These are phyloP conservation scores for Datisca glomerata DNA, from an alignment of 306 rosid species.

Conservation along the genomic window DNA sequence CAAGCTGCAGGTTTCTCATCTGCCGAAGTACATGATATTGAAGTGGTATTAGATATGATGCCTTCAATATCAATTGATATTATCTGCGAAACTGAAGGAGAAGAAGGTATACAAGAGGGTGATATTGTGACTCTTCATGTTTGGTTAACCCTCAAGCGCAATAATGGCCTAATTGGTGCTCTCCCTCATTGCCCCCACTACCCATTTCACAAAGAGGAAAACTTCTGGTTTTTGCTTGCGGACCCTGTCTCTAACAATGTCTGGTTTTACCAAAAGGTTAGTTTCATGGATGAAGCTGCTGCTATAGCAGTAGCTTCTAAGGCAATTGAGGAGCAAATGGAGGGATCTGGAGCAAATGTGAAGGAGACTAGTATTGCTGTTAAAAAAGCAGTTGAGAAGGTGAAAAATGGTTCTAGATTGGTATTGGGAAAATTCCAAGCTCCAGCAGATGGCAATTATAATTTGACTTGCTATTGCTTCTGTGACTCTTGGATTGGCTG, in stretches of 20 bases:
- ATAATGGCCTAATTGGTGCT: constrained; percentile 66
- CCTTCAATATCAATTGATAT: constrained; percentile 62
- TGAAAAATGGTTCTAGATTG: constrained; percentile 68
- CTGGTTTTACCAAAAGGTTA: constrained; percentile 95
- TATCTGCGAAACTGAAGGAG: constrained; percentile 89
- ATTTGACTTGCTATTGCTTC: constrained; percentile 71
- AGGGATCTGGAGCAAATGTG: constrained; percentile 72
- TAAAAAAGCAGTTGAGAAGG: constrained; percentile 69
- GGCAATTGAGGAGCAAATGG: constrained; percentile 83
- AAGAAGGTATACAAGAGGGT: constrained; percentile 93
- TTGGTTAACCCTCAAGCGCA: constrained; percentile 65
- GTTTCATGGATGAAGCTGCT: constrained; percentile 85
- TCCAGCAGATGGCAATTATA: constrained; percentile 78
- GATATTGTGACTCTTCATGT: constrained; percentile 80
- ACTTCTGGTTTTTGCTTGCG: constrained; percentile 79
- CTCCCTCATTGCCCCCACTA: constrained; percentile 87
- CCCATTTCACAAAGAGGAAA: constrained; percentile 91
- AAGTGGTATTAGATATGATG: constrained; percentile 67
- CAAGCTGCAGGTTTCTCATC: constrained; percentile 69
- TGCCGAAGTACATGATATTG: constrained; percentile 72
- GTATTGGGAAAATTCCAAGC: constrained; percentile 86
- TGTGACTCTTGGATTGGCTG: constrained; percentile 97
- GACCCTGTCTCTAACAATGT: constrained; percentile 66
- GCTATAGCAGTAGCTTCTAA: constrained; percentile 78
- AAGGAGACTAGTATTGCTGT: constrained; percentile 64